phyloP scores from a whole-genome alignment of 371 early-diverging fungal species.

The Phascolomyces articulosus region DNA sequence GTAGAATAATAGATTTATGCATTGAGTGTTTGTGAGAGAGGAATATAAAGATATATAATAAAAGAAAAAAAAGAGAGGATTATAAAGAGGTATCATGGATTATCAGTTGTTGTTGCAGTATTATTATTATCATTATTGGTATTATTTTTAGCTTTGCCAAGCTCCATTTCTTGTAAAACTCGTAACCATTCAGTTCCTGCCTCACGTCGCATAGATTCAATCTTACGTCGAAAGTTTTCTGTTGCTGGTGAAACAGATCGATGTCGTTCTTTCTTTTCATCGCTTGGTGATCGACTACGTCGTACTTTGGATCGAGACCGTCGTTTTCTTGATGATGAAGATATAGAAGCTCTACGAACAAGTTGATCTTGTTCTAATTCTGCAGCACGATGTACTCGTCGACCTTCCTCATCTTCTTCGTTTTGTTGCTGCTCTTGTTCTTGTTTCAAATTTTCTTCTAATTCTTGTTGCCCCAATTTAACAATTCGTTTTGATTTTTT shows the following conservation, averaged over 20 bases:
- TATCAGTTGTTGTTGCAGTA: neutral
- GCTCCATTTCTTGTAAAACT: constrained; percentile 62
- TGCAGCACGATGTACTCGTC: constrained; percentile 44
- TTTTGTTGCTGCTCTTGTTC: constrained; percentile 9
- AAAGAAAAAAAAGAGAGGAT: neutral
- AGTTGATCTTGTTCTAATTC: constrained; percentile 40
- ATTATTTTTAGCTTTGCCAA: constrained; percentile 19
- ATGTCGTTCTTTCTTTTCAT: constrained; percentile 15
- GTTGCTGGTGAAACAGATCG: constrained; percentile 21
- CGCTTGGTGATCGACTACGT: constrained; percentile 28
- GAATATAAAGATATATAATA: neutral
- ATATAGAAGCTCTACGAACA: constrained; percentile 23
- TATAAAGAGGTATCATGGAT: neutral
- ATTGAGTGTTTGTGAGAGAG: too few relatives aligned
- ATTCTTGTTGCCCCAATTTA: constrained; percentile 28
- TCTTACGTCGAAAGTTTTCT: constrained; percentile 48
- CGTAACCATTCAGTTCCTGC: constrained; percentile 69
- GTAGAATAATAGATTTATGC: neutral
- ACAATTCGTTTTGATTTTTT: constrained; percentile 40
- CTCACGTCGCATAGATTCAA: constrained; percentile 66
- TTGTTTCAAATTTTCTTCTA: constrained; percentile 14
- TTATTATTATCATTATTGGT: too few relatives aligned
- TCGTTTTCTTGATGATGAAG: constrained; percentile 11
- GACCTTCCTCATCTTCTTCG: constrained; percentile 29
- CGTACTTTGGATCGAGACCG: constrained; percentile 29